Evolutionary conservation across 257 asterid genomes (phyloP), one percentile per base, ranked within the genome.

Genomic region (Petunia axillaris): DNA sequence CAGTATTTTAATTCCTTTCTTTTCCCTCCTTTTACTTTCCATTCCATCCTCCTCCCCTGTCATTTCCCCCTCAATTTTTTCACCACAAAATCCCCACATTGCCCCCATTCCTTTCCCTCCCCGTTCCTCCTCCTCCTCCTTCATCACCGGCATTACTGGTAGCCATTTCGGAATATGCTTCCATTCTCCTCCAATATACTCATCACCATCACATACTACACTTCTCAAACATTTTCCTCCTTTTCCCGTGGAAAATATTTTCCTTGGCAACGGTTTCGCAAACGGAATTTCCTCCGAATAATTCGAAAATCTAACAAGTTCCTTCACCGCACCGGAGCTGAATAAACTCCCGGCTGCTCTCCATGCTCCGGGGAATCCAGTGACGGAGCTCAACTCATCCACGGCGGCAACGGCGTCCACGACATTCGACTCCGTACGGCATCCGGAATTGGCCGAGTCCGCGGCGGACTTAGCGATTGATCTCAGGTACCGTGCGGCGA

Each of bases 91-190:
- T 59, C 84, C 87, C 86, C 81, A 80, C 44, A 15, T 76, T 52
- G 59, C 81, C 41, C 85, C 87, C 57, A 77, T 57, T 13, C 58
- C 16, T 64, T 74, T 82, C 15, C 35, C 43, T 83, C 64, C 86
- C 54, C 0, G 16, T 14, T 37, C 82, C 13, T 8, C 83, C 35
- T 50, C 79, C 16, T 59, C 75, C 84, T 7, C 84, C 84, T 7
- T 83, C 67, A 64, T 79, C 65, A 36, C 81, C 48, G 91, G 85
- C 86, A 80, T 75, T n/a, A 46, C 48, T 6, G 94, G 93, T 25
- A 91, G 75, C 92, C 97, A 91, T 75, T 82, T 75, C 7, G 94
- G 93, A 11, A 90, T 87, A 4, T 90, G 94, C 81, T 67, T 81
- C 79, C 66, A 64, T 11, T 79, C 62, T 58, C 67, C 86, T 16